Percentiles rank a stretch among this genome's conserved stretches.
Conservation (phyloP, 1,139 yeast genomes). For the Wickerhamomyces sp. region DNA sequence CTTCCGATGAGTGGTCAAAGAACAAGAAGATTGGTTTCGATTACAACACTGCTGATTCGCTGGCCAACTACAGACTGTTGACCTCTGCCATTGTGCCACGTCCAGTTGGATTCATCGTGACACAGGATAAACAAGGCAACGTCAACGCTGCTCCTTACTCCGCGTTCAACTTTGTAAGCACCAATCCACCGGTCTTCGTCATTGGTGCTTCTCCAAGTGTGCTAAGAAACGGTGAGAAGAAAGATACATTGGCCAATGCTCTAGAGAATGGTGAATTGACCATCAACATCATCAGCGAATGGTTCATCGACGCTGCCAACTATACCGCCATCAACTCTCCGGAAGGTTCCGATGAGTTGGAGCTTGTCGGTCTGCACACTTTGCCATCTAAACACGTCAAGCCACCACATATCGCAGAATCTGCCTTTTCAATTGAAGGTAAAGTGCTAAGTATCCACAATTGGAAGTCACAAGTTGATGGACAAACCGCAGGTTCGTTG, state of each 20-base stretch:
- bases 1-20: conserved; percentile 36
- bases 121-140: conserved; percentile 39
- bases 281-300: conserved; percentile 52
- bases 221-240: conserved; percentile 28
- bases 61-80: conserved; percentile 44
- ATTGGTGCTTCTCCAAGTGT: conserved; percentile 35
- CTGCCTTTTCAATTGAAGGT: conserved; percentile 54
- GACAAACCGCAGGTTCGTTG: conserved; percentile 35
- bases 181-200: conserved; percentile 54
- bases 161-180: conserved; percentile 41
- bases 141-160: conserved; percentile 55
- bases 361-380: conserved; percentile 51
- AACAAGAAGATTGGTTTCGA: conserved; percentile 44
- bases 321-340: conserved; percentile 45
- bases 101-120: conserved; percentile 53
- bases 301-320: conserved; percentile 62
- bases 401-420: conserved; percentile 57
- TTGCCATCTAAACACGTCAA: conserved; percentile 38
- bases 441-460: conserved; percentile 40
- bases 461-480: conserved; percentile 36
- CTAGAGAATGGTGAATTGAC: conserved; percentile 48
- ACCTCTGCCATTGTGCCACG: conserved; percentile 49
- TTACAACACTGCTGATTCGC: conserved; percentile 38
- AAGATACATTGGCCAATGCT: conserved; percentile 46
- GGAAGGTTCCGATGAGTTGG: conserved; percentile 47